A percentile compares a stretch with the other conserved stretches of the same genome.
Evolutionary conservation across 2,329 filamentous ascomycete genomes (phyloP).

Genomic region (Aspergillus thermomutatus): DNA sequence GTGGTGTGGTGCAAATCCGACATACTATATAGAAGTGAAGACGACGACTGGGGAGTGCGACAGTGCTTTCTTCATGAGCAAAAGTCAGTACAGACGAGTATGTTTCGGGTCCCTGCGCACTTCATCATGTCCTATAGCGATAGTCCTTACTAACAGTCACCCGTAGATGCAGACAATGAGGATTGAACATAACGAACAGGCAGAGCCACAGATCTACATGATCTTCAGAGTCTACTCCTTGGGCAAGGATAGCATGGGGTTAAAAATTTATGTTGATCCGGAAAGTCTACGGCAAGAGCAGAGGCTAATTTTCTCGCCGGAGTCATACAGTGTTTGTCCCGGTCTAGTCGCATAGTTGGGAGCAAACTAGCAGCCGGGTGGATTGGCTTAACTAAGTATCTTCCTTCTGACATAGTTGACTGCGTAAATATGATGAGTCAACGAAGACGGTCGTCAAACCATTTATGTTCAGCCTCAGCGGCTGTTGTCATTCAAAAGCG

Average conservation of each 20-base stretch:
- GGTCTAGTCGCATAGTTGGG: too few species aligned
- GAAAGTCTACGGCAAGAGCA: conserved; percentile 10
- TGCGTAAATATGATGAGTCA: too few species aligned
- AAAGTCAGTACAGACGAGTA: conserved; percentile 43
- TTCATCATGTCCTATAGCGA: neutral
- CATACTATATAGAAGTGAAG: conserved; percentile 54
- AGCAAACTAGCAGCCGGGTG: too few species aligned
- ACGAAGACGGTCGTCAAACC: too few species aligned
- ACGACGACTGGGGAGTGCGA: conserved; percentile 39
- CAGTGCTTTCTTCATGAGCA: conserved; percentile 49
- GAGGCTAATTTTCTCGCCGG: too few species aligned
- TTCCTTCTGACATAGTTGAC: too few species aligned
- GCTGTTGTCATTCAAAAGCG: too few species aligned
- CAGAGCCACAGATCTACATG: conserved; percentile 32
- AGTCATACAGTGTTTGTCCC: too few species aligned
- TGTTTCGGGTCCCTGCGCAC: conserved; percentile 10
- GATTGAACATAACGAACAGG: neutral
- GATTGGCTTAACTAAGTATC: too few species aligned
- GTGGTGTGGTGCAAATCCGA: conserved; percentile 25
- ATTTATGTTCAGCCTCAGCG: too few species aligned
- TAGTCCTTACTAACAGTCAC: too few species aligned
- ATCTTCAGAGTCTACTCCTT: conserved; percentile 44
- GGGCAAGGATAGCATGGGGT: conserved; percentile 22
- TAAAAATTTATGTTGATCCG: conserved; percentile 42
- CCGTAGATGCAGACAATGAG: conserved; percentile 4